Base-by-base conservation (phyloP, 257 asterid species). In the Lantana camara region DNA sequence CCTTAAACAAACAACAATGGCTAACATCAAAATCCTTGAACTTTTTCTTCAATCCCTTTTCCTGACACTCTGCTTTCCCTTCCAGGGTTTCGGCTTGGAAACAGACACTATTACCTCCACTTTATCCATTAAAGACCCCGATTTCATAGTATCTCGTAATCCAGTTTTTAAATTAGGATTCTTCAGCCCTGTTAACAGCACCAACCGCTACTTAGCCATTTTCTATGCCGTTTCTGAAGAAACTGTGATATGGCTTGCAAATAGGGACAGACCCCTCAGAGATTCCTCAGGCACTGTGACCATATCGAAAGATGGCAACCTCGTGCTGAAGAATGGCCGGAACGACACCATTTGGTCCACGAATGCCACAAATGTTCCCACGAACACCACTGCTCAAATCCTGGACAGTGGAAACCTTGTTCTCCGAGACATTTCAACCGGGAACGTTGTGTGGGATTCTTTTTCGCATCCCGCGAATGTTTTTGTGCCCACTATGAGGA, bases 361-460 rank as follows among this genome's bases (percentile, higher is more conserved):
- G 2, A 76, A 76, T 48, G 49, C 32, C 35, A 30, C 59, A 1
- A n/a, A 54, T n/a, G 5, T 58, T 5, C 22, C 15, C 4, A 9
- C 2, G 1, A 75, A 60, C 21, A 24, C 75, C 29, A 58, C 14
- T 22, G 72, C 68, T 17, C 72, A 55, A 6, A 24, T 76, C 20
- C 57, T 5, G 51, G 76, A 67, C 68, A 40, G 37, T 1, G 81
- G 81, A 1, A 76, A 76, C 44, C 81, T 71, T 32, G 65, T 62
- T 1, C 73, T 76, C 7, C 52, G 34, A 4, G 77, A 76, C 7
- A 20, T 11, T 14, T 40, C 69, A 0, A 80, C 62, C 6, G 77
- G 68, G 20, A 27, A 0, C 1, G 11, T 9, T 2, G 3, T 69
- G 16, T 77, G 83, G 77, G 74, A 73, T 7, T 22, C 64, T n/a